These are phyloP conservation scores for Aspergillus tamarii DNA, from an alignment of 2,329 filamentous ascomycete genomes.

Conservation along the genomic window DNA sequence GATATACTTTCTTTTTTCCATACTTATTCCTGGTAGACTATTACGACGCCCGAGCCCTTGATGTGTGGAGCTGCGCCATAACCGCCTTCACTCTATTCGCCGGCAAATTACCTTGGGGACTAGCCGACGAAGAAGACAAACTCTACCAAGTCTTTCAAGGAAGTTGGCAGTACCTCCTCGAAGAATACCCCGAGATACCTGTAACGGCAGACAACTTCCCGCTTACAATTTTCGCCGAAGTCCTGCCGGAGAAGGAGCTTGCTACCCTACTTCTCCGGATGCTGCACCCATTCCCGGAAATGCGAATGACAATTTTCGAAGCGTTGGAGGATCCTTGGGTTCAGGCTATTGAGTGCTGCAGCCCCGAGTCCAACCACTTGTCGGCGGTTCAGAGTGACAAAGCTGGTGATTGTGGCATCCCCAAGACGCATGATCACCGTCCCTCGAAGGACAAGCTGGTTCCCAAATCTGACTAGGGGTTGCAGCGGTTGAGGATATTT, in stretches of 20 bases:
- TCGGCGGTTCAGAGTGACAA: not conserved
- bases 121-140: constrained; percentile 57
- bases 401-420: not conserved
- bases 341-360: constrained; percentile 77
- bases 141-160: constrained; percentile 50
- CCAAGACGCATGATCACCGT: not conserved
- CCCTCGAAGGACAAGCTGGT: not conserved
- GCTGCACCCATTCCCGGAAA: constrained; percentile 76
- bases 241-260: not conserved
- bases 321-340: constrained; percentile 73
- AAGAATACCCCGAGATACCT: not conserved
- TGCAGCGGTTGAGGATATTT: not conserved
- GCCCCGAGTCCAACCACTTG: constrained; percentile 49
- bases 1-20: too few species aligned
- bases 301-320: constrained; percentile 70
- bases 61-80: constrained; percentile 85
- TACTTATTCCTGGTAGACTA: constrained; percentile 37
- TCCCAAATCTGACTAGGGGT: not conserved
- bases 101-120: constrained; percentile 65
- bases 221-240: not conserved
- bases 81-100: constrained; percentile 79
- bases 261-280: constrained; percentile 70
- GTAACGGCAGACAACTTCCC: not conserved
- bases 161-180: not conserved
- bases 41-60: constrained; percentile 77